Conservation (phyloP, 1,139 yeast genomes). For the Candida smagusa region DNA sequence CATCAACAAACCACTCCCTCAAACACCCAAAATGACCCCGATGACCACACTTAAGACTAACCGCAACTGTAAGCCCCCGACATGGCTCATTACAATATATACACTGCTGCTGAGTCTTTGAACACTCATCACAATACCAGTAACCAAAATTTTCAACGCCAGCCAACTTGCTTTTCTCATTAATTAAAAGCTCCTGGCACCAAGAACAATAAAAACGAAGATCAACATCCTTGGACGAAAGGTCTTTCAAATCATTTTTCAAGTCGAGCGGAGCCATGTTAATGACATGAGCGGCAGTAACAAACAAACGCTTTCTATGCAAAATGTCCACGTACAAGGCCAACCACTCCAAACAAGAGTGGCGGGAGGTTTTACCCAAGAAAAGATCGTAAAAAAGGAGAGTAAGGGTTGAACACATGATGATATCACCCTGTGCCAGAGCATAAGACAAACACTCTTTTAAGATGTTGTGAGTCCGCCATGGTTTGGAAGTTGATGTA, state of each 20-base stretch:
- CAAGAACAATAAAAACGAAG: constrained; percentile 65
- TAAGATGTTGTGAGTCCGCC: constrained; percentile 32
- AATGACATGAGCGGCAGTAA: constrained; percentile 56
- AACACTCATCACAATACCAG: constrained; percentile 84
- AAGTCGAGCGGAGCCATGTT: constrained; percentile 40
- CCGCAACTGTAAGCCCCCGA: constrained; percentile 66
- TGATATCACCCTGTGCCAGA: constrained; percentile 60
- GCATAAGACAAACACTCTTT: constrained; percentile 52
- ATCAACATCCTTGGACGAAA: constrained; percentile 53
- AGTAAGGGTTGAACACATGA: constrained; percentile 59
- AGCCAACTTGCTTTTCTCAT: constrained; percentile 50
- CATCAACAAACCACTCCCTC: constrained; percentile 70
- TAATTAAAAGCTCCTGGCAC: constrained; percentile 62
- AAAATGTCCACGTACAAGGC: constrained; percentile 56
- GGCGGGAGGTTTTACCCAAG: constrained; percentile 18
- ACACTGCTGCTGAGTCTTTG: constrained; percentile 60
- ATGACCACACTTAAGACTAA: constrained; percentile 77
- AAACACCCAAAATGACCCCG: constrained; percentile 82
- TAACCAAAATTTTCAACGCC: constrained; percentile 47
- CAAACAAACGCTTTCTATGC: constrained; percentile 51
- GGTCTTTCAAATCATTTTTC: constrained; percentile 38
- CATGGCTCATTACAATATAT: constrained; percentile 79
- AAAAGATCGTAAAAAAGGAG: constrained; percentile 48
- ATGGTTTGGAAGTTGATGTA: constrained; percentile 18
- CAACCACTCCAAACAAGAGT: constrained; percentile 51